Evolutionary conservation across 805 yeast genomes (phyloP), one percentile per base, ranked within the genome.

Genomic region (Nakazawaea peltata): DNA sequence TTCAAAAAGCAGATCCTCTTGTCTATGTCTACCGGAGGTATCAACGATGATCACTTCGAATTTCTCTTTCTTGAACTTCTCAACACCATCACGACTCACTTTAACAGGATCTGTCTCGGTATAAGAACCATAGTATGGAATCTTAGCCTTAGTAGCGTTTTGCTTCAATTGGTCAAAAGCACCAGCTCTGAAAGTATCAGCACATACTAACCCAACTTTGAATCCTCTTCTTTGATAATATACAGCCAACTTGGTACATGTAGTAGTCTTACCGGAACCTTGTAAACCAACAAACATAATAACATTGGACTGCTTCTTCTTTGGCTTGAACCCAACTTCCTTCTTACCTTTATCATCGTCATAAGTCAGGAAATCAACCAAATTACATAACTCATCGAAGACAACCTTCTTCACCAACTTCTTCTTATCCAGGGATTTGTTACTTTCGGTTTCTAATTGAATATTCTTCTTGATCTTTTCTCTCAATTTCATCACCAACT

Each of bases 121-220:
- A 58, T 92, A 92, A 5, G 95, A 82, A 49, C 98, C 98, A 57
- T 77, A 90, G 59, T 76, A 90, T 30, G 98, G 97, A 37, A 90
- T 85, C 47, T 81, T 77, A 2, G 98, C 94, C 63, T 86, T 85
- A 36, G 90, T 86, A 17, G 98, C 97, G 59, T 90, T 90, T 61
- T 90, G 98, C 57, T 92, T 90, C 60, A 90, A 72, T 67, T 90
- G 98, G 61, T 90, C 98, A 65, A 90, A 90, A 2, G 98, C 98
- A 70, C 98, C 98, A 25, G 98, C 98, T 70, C 98, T 79, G 69
- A 90, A 92, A 21, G 98, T 92, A 66, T 92, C 98, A 2, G 98
- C 98, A 74, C 98, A 92, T 18, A 92, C 97, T 53, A 92, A 67
- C 35, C 97, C 97, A 31, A 86, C 95, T 55, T 87, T 88, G 61